Evolutionary conservation across 2,329 filamentous ascomycete species (phyloP).

Genomic region (Ploettnerulaceae sp.): DNA sequence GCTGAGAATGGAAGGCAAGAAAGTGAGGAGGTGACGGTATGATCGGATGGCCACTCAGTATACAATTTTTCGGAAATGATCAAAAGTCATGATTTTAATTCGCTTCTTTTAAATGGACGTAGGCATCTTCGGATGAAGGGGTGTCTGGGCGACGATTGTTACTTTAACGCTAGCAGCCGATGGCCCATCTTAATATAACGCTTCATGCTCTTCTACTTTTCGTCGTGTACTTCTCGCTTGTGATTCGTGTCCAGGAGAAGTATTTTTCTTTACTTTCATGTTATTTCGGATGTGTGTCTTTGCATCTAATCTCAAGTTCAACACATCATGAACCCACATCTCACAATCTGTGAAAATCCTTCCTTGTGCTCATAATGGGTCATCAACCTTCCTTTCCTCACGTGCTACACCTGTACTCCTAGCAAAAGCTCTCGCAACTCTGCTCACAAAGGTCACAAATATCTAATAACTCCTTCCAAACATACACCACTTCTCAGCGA

Average conservation of each 20-base stretch:
- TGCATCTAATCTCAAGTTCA: neutral
- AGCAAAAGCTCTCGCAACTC: no score
- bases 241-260: neutral
- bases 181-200: constrained; percentile 26
- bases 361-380: no score
- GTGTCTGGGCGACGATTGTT: constrained; percentile 12
- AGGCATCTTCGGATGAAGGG: constrained; percentile 2
- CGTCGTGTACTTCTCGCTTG: neutral
- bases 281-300: neutral
- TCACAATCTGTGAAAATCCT: no score
- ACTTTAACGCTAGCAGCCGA: constrained; percentile 20
- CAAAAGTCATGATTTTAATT: constrained; percentile 15
- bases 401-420: neutral
- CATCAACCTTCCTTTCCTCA: neutral
- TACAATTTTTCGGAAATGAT: neutral
- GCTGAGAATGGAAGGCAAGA: neutral
- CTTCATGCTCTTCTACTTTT: constrained; percentile 14
- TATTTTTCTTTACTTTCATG: neutral
- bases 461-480: constrained; percentile 63
- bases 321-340: neutral
- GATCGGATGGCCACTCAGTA: neutral
- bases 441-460: neutral
- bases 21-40: neutral
- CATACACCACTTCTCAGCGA: constrained; percentile 85
- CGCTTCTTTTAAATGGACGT: constrained; percentile 14